Evolutionary conservation across 2,329 filamentous ascomycete genomes (phyloP).

Genomic region (Aspergillus niger): DNA sequence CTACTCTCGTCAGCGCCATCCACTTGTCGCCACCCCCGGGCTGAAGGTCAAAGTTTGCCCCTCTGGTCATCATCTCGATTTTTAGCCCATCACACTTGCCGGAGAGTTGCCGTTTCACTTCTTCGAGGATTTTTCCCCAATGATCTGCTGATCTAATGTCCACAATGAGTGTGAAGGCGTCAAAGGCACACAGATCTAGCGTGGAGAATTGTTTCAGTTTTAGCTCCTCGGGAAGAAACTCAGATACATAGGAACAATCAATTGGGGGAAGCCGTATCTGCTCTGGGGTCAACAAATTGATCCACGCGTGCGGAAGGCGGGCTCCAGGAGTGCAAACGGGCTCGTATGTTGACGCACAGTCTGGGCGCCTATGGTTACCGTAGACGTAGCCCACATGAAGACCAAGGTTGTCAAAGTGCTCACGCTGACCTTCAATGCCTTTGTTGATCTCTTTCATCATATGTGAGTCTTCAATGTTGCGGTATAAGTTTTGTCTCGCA

Average conservation of each 20-base stretch:
- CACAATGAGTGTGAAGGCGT: slow-evolving; percentile 36
- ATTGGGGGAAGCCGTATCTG: slow-evolving; percentile 23
- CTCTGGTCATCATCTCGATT: slow-evolving; percentile 9
- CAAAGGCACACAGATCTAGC: slow-evolving; percentile 39
- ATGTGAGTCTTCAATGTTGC: slow-evolving; percentile 7
- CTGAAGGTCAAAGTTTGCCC: slow-evolving; percentile 28
- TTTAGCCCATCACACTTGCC: slow-evolving; percentile 1
- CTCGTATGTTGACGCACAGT: slow-evolving; percentile 41
- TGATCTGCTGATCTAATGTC: slow-evolving; percentile 4
- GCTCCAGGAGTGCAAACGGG: slow-evolving; percentile 44
- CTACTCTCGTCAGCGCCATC: slow-evolving; percentile 24
- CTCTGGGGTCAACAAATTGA: slow-evolving; percentile 15
- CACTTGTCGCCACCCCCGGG: slow-evolving; percentile 23
- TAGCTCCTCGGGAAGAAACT: slow-evolving; percentile 32
- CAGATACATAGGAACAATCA: slow-evolving; percentile 39
- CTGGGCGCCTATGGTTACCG: slow-evolving; percentile 26
- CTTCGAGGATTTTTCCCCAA: not conserved
- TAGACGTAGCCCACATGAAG: slow-evolving; percentile 19
- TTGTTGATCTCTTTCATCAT: slow-evolving; percentile 8
- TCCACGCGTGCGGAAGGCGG: slow-evolving; percentile 47
- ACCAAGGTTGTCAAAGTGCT: slow-evolving; percentile 19
- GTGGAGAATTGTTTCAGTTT: slow-evolving; percentile 34
- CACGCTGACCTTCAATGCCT: slow-evolving; percentile 16
- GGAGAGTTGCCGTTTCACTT: not conserved
- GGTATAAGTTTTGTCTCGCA: slow-evolving; percentile 13